Base-by-base conservation (phyloP, 192 early-diverging fungal genomes). In the Obelidium mucronatum region DNA sequence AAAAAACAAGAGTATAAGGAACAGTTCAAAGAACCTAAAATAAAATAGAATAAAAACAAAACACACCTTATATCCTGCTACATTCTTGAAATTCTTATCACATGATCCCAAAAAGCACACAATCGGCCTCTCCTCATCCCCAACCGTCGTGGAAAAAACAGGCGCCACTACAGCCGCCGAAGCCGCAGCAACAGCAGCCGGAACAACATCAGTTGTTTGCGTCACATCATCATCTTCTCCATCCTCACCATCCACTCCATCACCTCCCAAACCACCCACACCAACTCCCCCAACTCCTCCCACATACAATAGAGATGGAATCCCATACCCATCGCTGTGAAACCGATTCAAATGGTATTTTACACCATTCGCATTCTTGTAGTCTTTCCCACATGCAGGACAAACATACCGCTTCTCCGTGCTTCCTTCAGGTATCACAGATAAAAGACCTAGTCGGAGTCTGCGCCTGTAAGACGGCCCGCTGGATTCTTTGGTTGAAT, bases 311-410 rank as follows among this genome's bases (percentile, higher is more conserved):
- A 55, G 8, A 40, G 44, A 8, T 2, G 69, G 69, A 72, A 72
- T 59, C 30, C 69, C 69, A 2, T 26, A 8, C 1, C 69, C 69
- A 26, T 72, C 69, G 3, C 22, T 24, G 34, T 72, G 69, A 37
- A 72, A 72, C 51, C 94, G 93, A 61, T 92, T 84, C 66, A 96
- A 92, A 80, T 97, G 97, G 81, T 98, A 97, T 81, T 98, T 98
- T 63, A 97, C 89, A 8, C 96, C 96, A 73, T 95, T 95, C 44
- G 95, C 92, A 82, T 98, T 97, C 82, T 98, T 98, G 85, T 98
- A 98, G 15, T 92, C 89, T 60, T 86, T 72, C n/a, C 69, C 69
- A 39, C 69, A 72, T 2, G 37, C 52, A 13, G 69, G 69, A 40
- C 69, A 72, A 2, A 72, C 55, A 59, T 37, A 72, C 15, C 69